Conservation (phyloP, 2,329 filamentous ascomycete genomes). For the Fusarium subglutinans region DNA sequence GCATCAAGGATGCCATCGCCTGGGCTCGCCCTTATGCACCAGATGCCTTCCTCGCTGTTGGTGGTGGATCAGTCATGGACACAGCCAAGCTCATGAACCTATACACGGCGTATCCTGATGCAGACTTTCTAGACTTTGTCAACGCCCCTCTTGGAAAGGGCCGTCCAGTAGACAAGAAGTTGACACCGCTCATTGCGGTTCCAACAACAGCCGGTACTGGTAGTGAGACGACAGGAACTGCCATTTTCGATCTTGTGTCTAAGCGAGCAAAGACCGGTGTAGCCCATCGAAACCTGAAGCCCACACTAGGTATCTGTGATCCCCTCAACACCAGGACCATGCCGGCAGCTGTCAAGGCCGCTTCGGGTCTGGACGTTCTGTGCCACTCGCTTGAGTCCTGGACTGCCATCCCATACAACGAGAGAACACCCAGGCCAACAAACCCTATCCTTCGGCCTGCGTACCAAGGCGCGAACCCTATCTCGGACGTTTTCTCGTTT, state of each 20-base stretch:
- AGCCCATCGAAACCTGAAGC: constrained; percentile 94
- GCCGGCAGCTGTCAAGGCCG: constrained; percentile 92
- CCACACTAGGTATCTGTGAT: constrained; percentile 86
- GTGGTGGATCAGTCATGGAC: constrained; percentile 91
- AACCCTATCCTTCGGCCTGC: constrained; percentile 93
- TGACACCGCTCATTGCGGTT: constrained; percentile 82
- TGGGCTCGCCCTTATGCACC: constrained; percentile 83
- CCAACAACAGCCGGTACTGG: constrained; percentile 87
- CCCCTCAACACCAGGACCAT: constrained; percentile 94
- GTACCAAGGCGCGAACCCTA: constrained; percentile 97
- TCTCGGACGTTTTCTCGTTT: constrained; percentile 95
- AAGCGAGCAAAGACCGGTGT: constrained; percentile 95
- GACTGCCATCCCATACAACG: constrained; percentile 95
- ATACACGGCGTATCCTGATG: constrained; percentile 89
- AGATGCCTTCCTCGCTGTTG: constrained; percentile 93
- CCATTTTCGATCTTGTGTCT: constrained; percentile 94
- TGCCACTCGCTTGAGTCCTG: constrained; percentile 96
- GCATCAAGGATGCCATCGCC: constrained; percentile 87
- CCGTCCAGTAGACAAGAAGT: constrained; percentile 73
- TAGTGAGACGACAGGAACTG: constrained; percentile 95
- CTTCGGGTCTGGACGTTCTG: constrained; percentile 91
- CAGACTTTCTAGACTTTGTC: constrained; percentile 96
- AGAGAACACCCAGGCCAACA: constrained; percentile 81
- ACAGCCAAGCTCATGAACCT: constrained; percentile 99
- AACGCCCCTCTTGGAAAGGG: constrained; percentile 93